Evolutionary conservation across 495 filamentous ascomycete species (phyloP), one percentile per base, ranked within the genome.

Genomic region (Podospora comata): DNA sequence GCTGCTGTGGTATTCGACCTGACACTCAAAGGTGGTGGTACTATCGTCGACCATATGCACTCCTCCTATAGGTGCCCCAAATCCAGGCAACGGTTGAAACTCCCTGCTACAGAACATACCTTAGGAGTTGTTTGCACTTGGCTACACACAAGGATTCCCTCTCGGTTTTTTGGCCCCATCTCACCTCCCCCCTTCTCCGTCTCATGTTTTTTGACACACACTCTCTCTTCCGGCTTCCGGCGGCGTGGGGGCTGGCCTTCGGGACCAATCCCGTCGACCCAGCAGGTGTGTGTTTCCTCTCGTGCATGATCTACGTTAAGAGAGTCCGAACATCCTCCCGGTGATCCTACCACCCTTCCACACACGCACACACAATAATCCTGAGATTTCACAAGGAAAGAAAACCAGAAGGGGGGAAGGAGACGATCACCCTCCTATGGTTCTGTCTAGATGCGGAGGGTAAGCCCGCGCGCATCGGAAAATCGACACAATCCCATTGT

Each of bases 281-380:
- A 18, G 20, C 27, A 62, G n/a, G 55, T 58, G n/a, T 44, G 53
- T 60, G 70, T 72, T 72, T 72, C 67, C 48, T 65, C 67, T 68
- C 62, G 48, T 72, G 70, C 67, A 72, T 72, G 67, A 65, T 69
- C 62, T 63, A 62, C 65, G 58, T 53, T 58, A 30, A 63, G 53
- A 5, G 32, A 32, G 16, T 39, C 48, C 39, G 32, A 44, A 15
- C 34, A 44, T 44, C 58, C 59, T 19, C 9, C 59, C 44, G 30
- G 30, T 32, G 30, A 6, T 39, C 48, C 39, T 3, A 44, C 4
- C 23, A 44, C 19, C 58, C 59, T 11, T 5, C 44, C 34, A 32
- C 13, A 7, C 30, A 1, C 26, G 18, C 53, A 7, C 16, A 20
- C 39, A 48, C 7, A 48, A 48, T 23, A 2, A 23, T 39, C 34